Percentiles rank a stretch among this genome's conserved stretches.
These are phyloP conservation scores for Lichtheimia hyalospora DNA, from an alignment of 371 early-diverging fungal species.

Conservation along the genomic window DNA sequence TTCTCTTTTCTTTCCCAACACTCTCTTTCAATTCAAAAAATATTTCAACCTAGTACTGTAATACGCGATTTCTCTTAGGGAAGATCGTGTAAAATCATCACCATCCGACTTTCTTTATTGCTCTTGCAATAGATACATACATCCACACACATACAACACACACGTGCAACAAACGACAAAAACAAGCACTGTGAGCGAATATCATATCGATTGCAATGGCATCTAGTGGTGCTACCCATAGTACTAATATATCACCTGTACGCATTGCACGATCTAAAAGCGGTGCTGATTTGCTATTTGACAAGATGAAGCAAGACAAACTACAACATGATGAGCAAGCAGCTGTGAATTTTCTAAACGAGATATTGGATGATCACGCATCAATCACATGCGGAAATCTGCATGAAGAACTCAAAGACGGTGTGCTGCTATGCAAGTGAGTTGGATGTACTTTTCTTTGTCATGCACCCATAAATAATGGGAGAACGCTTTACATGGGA, in stretches of 20 bases:
- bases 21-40: too few relatives aligned
- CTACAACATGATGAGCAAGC: slow-evolving; percentile 27
- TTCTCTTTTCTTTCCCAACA: background rate
- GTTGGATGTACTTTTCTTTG: slow-evolving; percentile 6
- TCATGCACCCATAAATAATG: background rate
- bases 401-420: slow-evolving; percentile 50
- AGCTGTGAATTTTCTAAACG: slow-evolving; percentile 37
- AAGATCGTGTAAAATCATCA: too few relatives aligned
- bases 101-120: too few relatives aligned
- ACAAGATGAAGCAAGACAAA: slow-evolving; percentile 34
- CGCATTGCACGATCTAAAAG: slow-evolving; percentile 36
- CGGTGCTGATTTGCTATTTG: slow-evolving; percentile 30
- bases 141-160: too few relatives aligned
- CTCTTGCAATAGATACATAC: too few relatives aligned
- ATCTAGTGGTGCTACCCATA: too few relatives aligned
- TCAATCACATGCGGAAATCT: slow-evolving; percentile 36
- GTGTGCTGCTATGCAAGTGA: slow-evolving; percentile 50
- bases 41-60: too few relatives aligned
- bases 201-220: too few relatives aligned
- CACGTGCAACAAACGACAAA: too few relatives aligned
- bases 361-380: slow-evolving; percentile 15
- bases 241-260: background rate
- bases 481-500: background rate
- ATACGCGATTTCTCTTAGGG: too few relatives aligned
- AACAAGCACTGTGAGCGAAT: too few relatives aligned